A percentile compares a stretch with the other conserved stretches of the same genome.
phyloP scores from a whole-genome alignment of 2,329 filamentous ascomycete species.

The Dactylonectria macrodidyma region DNA sequence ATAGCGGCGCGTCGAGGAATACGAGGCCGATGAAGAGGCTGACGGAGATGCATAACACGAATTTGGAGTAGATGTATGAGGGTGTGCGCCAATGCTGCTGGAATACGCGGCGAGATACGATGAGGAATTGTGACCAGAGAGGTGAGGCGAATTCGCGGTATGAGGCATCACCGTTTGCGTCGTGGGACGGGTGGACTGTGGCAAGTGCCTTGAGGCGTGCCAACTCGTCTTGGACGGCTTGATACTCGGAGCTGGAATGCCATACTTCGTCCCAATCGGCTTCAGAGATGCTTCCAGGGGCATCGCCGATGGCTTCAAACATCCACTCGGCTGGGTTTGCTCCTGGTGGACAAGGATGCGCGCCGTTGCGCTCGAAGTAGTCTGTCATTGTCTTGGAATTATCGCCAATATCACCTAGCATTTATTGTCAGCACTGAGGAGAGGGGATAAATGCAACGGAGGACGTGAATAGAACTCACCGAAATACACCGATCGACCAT shows the following conservation, averaged over 20 bases:
- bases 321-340: constrained; percentile 78
- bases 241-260: constrained; percentile 68
- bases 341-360: constrained; percentile 71
- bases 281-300: constrained; percentile 71
- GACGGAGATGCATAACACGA: constrained; percentile 66
- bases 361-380: constrained; percentile 83
- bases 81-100: constrained; percentile 93
- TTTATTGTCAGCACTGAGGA: neutral
- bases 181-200: accelerated
- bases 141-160: constrained; percentile 59
- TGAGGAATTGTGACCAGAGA: constrained; percentile 75
- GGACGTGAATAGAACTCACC: constrained; percentile 9
- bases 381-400: constrained; percentile 75
- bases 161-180: neutral
- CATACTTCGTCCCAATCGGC: constrained; percentile 75
- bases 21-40: constrained; percentile 71
- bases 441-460: constrained; percentile 60
- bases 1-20: constrained; percentile 79
- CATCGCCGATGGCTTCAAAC: constrained; percentile 64
- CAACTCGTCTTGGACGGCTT: constrained; percentile 68
- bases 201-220: constrained; percentile 64
- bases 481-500: constrained; percentile 36
- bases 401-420: constrained; percentile 83
- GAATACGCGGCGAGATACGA: constrained; percentile 79
- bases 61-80: constrained; percentile 89